These are phyloP conservation scores for Licmophora abbreviata DNA, from an alignment of 108 stramenopile genomes.

Conservation along the genomic window DNA sequence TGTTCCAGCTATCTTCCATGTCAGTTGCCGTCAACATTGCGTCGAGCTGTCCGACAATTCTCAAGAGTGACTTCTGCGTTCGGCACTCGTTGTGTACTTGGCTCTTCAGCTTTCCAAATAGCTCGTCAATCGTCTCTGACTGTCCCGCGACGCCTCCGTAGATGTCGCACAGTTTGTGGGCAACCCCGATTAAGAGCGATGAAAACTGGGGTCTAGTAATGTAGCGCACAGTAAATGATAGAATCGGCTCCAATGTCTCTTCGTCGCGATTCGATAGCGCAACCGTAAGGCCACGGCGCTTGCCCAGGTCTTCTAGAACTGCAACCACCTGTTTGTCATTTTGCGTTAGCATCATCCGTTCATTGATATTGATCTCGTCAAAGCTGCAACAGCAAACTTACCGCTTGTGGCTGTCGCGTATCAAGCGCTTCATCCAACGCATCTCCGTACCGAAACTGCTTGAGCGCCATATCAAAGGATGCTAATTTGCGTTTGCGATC, in stretches of 20 bases:
- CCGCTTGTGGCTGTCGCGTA: conserved; percentile 51
- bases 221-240: conserved; percentile 76
- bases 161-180: conserved; percentile 34
- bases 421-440: conserved; percentile 78
- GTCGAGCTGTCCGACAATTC: conserved; percentile 74
- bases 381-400: too few species aligned
- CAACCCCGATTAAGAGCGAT: conserved; percentile 59
- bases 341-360: conserved; percentile 13
- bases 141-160: conserved; percentile 56
- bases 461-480: conserved; percentile 62
- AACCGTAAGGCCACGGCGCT: conserved; percentile 61
- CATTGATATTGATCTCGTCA: conserved; percentile 4
- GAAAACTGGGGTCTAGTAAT: conserved; percentile 69
- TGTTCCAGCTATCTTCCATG: conserved; percentile 16
- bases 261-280: conserved; percentile 84
- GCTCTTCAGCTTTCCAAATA: conserved; percentile 70
- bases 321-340: too few species aligned
- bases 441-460: conserved; percentile 85
- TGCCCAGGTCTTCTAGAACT: conserved; percentile 82
- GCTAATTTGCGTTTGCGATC: conserved; percentile 54
- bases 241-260: conserved; percentile 72
- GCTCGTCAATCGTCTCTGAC: conserved; percentile 74
- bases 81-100: conserved; percentile 60
- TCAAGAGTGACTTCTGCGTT: conserved; percentile 46
- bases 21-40: conserved; percentile 44